phyloP scores from a whole-genome alignment of 2,329 filamentous ascomycete species.

The Colletotrichum lentis region DNA sequence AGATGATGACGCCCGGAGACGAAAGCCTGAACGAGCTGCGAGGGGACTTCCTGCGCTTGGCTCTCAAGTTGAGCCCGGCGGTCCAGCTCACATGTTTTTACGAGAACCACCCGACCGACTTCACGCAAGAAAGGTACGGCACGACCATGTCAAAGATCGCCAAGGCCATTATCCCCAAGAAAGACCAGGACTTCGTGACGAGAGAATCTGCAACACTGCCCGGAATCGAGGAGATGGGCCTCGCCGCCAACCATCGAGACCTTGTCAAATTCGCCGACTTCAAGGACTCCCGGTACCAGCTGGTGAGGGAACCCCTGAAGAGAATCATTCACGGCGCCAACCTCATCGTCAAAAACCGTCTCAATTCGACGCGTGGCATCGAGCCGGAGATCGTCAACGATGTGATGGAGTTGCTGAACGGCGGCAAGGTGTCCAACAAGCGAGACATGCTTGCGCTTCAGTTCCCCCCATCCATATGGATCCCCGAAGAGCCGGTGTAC shows the following conservation, averaged over 20 bases:
- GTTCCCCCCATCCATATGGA: constrained; percentile 50
- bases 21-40: constrained; percentile 50
- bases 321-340: constrained; percentile 49
- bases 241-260: constrained; percentile 51
- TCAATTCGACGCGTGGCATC: constrained; percentile 49
- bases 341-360: constrained; percentile 48
- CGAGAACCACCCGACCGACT: constrained; percentile 51
- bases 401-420: constrained; percentile 48
- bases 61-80: constrained; percentile 47
- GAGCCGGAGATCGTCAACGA: constrained; percentile 46
- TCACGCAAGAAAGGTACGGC: constrained; percentile 38
- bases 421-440: constrained; percentile 47
- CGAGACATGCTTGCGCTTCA: constrained; percentile 44
- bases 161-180: constrained; percentile 46
- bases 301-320: constrained; percentile 51
- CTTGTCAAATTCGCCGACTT: constrained; percentile 54
- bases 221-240: constrained; percentile 47
- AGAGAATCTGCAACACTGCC: constrained; percentile 52
- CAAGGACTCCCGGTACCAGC: constrained; percentile 49
- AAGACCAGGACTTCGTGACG: constrained; percentile 51
- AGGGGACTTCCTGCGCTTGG: constrained; percentile 51
- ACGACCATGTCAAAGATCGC: constrained; percentile 48
- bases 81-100: constrained; percentile 52
- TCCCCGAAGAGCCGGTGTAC: constrained; percentile 50
- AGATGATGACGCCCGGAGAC: constrained; percentile 52